These are phyloP conservation scores for Lodderomyces pseudojiufengensis DNA, from an alignment of 1,139 yeast species.

Conservation along the genomic window DNA sequence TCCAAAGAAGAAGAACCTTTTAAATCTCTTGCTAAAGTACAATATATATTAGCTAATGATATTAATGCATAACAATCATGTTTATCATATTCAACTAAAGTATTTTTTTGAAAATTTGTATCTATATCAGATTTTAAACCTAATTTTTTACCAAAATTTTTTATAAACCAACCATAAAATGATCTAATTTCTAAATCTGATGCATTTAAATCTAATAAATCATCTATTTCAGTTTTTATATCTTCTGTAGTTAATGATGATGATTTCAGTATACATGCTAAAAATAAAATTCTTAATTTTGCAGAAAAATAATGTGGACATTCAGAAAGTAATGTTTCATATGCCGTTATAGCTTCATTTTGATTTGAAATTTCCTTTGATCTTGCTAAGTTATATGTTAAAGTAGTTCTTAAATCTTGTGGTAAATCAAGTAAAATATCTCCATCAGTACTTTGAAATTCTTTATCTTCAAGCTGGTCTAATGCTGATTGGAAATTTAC, in stretches of 20 bases:
- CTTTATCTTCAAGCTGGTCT: slow-evolving; percentile 17
- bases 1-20: slow-evolving; percentile 46
- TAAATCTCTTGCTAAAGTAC: slow-evolving; percentile 75
- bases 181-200: slow-evolving; percentile 82
- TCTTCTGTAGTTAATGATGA: slow-evolving; percentile 36
- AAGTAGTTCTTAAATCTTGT: slow-evolving; percentile 40
- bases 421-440: slow-evolving; percentile 24
- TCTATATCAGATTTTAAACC: slow-evolving; percentile 61
- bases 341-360: slow-evolving; percentile 47
- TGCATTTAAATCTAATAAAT: slow-evolving; percentile 50
- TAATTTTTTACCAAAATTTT: slow-evolving; percentile 54
- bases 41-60: slow-evolving; percentile 85
- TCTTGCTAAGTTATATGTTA: slow-evolving; percentile 63
- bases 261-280: slow-evolving; percentile 33
- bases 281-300: slow-evolving; percentile 62
- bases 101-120: slow-evolving; percentile 77
- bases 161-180: slow-evolving; percentile 86
- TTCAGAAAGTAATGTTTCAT: slow-evolving; percentile 50
- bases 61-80: slow-evolving; percentile 89
- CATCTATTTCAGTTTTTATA: slow-evolving; percentile 49
- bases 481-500: slow-evolving; percentile 50
- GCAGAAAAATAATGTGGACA: slow-evolving; percentile 79
- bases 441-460: slow-evolving; percentile 24
- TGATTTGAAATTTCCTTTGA: slow-evolving; percentile 48
- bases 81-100: slow-evolving; percentile 75